These are phyloP conservation scores for Naematelia encephala DNA, from an alignment of 768 basidiomycete species.

Conservation along the genomic window DNA sequence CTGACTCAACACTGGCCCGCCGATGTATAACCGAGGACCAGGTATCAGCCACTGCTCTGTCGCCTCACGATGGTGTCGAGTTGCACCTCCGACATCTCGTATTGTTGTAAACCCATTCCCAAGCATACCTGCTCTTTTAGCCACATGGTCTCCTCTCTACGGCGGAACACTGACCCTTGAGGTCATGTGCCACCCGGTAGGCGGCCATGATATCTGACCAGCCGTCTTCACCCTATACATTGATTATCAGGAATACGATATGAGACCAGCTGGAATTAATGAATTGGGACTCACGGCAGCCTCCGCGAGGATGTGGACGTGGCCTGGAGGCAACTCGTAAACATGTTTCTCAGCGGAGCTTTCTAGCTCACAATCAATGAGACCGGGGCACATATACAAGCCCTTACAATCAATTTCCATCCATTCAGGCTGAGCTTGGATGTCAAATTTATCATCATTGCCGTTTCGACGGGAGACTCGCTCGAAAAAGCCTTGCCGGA, in stretches of 20 bases:
- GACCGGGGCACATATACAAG: slow-evolving; percentile 28
- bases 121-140: slow-evolving; percentile 23
- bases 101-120: slow-evolving; percentile 29
- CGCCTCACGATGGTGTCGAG: slow-evolving; percentile 18
- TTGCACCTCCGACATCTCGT: slow-evolving; percentile 28
- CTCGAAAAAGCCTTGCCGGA: too few species aligned
- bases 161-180: slow-evolving; percentile 16
- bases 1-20: slow-evolving; percentile 26
- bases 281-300: slow-evolving; percentile 20
- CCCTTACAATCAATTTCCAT: slow-evolving; percentile 17
- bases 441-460: slow-evolving; percentile 20
- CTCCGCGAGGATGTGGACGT: slow-evolving; percentile 23
- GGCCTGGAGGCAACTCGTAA: slow-evolving; percentile 3
- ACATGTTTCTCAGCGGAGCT: not conserved
- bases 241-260: too few species aligned
- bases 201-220: too few species aligned
- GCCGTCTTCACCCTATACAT: too few species aligned
- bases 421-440: slow-evolving; percentile 11
- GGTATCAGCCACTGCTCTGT: slow-evolving; percentile 30
- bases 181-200: too few species aligned
- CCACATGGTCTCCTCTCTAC: not conserved
- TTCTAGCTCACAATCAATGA: slow-evolving; percentile 30
- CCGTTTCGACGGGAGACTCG: too few species aligned
- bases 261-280: too few species aligned
- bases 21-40: slow-evolving; percentile 28